Base-by-base conservation (phyloP, 805 yeast species). In the Lachancea sp. region DNA sequence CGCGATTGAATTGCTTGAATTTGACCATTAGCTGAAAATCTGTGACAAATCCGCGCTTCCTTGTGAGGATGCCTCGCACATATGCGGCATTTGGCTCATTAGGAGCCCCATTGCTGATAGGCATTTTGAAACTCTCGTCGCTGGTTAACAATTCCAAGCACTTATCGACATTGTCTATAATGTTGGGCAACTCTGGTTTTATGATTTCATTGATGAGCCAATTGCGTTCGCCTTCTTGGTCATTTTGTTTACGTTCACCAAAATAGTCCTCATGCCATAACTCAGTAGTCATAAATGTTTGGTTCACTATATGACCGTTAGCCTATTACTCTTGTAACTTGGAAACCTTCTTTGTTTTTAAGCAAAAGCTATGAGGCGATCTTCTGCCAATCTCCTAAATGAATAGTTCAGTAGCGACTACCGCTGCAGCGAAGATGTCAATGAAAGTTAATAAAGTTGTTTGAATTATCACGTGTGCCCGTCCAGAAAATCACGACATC, bases 41-140 rank as follows among this genome's bases (percentile, higher is more conserved):
- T 1, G 72, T 65, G 4, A 82, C 64, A 45, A 70, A 70, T 9
- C 72, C 68, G 5, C 80, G 79, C 39, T 68, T 70, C 37, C 89
- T 58, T 0, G 75, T 72, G 0, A 81, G 56, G 1, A 77, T 67
- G 0, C 90, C 90, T 45, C 79, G 78, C 12, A 80, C 58, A 2
- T 54, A 47, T 3, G 61, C 55, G 1, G 36, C 40, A 3, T 41
- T 41, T 5, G 40, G 32, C 11, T 37, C 45, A 23, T 33, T 42
- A 8, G 43, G 30, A 12, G 41, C 42, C 16, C 53, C 50, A 41
- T 37, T 51, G 16, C 56, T 55, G 3, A 82, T 60, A 0, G 88
- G 83, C 37, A 82, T 63, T 42, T 73, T 78, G 38, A 77, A 69
- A 11, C 71, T 61, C 8, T 63, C 62, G 8, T 61, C 54, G 33